Percentiles rank a stretch among this genome's conserved stretches.
phyloP scores from a whole-genome alignment of 441 rosid species.

The Erysimum pusillum region DNA sequence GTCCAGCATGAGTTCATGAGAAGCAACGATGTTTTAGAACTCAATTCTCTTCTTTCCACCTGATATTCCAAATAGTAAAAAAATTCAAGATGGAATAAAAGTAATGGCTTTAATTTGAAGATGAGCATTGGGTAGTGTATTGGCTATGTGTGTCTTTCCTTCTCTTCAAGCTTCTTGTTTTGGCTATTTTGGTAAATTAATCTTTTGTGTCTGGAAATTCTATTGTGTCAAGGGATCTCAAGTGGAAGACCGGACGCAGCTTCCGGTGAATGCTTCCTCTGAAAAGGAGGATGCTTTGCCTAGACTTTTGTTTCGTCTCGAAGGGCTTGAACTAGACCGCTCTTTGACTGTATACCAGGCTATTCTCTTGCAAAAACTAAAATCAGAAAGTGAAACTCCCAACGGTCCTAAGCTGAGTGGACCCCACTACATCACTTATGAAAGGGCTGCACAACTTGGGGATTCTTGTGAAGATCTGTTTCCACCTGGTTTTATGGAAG shows the following conservation, averaged over 20 bases:
- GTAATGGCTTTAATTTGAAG: neutral
- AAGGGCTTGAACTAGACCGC: slow-evolving; percentile 69
- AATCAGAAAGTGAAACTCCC: slow-evolving; percentile 62
- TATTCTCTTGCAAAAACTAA: slow-evolving; percentile 75
- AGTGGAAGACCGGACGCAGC: slow-evolving; percentile 45
- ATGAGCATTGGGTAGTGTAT: neutral
- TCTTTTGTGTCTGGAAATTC: slow-evolving; percentile 30
- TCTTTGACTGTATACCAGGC: slow-evolving; percentile 83
- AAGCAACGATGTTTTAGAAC: slow-evolving; percentile 39
- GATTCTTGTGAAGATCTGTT: slow-evolving; percentile 43
- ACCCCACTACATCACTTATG: slow-evolving; percentile 69
- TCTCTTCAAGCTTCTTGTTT: slow-evolving; percentile 27
- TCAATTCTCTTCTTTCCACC: slow-evolving; percentile 39
- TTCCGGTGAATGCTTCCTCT: slow-evolving; percentile 50
- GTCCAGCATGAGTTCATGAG: slow-evolving; percentile 44
- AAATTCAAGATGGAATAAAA: neutral
- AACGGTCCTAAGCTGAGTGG: slow-evolving; percentile 65
- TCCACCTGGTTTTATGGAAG: slow-evolving; percentile 43
- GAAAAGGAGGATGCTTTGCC: slow-evolving; percentile 49
- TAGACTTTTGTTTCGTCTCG: slow-evolving; percentile 73
- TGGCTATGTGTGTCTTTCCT: slow-evolving; percentile 9
- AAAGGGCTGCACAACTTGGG: slow-evolving; percentile 54
- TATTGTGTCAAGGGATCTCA: slow-evolving; percentile 58
- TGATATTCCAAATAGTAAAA: slow-evolving; percentile 21
- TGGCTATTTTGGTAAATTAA: slow-evolving; percentile 23